Conservation (phyloP, 768 basidiomycete species). For the Boletus edulis region DNA sequence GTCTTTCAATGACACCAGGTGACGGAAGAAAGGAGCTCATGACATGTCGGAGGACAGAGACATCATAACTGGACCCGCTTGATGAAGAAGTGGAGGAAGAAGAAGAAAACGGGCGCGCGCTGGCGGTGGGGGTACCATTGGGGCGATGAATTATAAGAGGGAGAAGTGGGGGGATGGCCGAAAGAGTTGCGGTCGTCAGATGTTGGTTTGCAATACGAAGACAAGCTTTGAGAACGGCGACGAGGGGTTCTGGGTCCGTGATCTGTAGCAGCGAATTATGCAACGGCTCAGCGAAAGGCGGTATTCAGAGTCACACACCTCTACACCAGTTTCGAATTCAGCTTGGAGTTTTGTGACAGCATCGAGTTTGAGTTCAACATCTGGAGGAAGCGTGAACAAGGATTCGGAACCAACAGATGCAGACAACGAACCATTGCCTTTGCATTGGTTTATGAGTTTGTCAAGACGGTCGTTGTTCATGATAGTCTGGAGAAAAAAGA, state of each 20-base stretch:
- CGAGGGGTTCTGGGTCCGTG: conserved; percentile 66
- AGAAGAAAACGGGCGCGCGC: conserved; percentile 42
- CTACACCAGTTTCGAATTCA: conserved; percentile 66
- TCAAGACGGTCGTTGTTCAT: conserved; percentile 61
- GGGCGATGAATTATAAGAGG: conserved; percentile 54
- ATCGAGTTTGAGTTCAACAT: conserved; percentile 79
- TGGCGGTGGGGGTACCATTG: conserved; percentile 24
- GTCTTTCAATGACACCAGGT: conserved; percentile 77
- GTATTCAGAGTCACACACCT: conserved; percentile 45
- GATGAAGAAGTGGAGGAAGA: conserved; percentile 53
- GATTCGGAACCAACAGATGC: conserved; percentile 1
- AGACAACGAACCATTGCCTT: conserved; percentile 51
- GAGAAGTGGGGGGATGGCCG: conserved; percentile 63
- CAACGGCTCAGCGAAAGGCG: conserved; percentile 11
- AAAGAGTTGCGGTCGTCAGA: conserved; percentile 72
- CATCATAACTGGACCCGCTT: conserved; percentile 45
- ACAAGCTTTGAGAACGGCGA: conserved; percentile 67
- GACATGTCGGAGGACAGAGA: conserved; percentile 61
- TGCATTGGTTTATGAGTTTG: conserved; percentile 62
- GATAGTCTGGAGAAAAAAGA: conserved; percentile 22
- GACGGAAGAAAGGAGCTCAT: conserved; percentile 68
- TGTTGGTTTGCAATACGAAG: conserved; percentile 82
- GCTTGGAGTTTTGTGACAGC: conserved; percentile 75
- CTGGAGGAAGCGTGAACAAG: conserved; percentile 36
- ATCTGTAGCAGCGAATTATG: conserved; percentile 46